A percentile compares a stretch with the other conserved stretches of the same genome.
Conservation (phyloP, 1,139 yeast species). For the Saccharomyces hybrid region DNA sequence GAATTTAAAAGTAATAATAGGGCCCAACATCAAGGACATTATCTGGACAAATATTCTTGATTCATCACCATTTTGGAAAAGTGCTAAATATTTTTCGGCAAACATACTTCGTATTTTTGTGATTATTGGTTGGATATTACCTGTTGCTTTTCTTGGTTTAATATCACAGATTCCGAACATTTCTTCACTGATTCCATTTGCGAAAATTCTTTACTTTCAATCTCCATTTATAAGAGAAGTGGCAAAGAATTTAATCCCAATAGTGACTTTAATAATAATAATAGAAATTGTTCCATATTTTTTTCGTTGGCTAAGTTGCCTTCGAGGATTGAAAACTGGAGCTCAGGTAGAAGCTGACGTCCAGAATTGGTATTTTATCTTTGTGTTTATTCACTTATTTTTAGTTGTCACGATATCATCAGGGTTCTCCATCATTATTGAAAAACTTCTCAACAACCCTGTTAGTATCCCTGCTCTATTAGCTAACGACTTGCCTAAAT, state of each 20-base stretch:
- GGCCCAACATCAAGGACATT: conserved; percentile 50
- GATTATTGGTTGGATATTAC: conserved; percentile 57
- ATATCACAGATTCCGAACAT: conserved; percentile 57
- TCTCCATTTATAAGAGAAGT: conserved; percentile 48
- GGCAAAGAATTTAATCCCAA: conserved; percentile 52
- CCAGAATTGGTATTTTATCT: conserved; percentile 63
- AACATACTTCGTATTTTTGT: conserved; percentile 40
- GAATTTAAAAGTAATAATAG: conserved; percentile 40
- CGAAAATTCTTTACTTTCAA: conserved; percentile 44
- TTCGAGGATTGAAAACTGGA: conserved; percentile 49
- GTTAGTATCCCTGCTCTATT: conserved; percentile 60
- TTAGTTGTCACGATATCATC: conserved; percentile 80
- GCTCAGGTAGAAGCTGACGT: conserved; percentile 50
- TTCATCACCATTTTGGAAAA: conserved; percentile 32
- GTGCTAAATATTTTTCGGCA: conserved; percentile 38
- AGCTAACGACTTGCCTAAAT: conserved; percentile 71
- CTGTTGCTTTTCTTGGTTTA: conserved; percentile 63
- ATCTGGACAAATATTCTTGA: conserved; percentile 49
- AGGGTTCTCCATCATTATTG: conserved; percentile 61
- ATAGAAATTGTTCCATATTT: conserved; percentile 48
- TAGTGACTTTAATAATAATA: conserved; percentile 49
- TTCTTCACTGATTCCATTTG: conserved; percentile 47
- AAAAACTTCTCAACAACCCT: conserved; percentile 61
- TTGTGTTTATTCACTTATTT: conserved; percentile 73
- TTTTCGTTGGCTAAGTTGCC: conserved; percentile 43